Conservation (phyloP, 345 rosid genomes). For the Camelina hispida region DNA sequence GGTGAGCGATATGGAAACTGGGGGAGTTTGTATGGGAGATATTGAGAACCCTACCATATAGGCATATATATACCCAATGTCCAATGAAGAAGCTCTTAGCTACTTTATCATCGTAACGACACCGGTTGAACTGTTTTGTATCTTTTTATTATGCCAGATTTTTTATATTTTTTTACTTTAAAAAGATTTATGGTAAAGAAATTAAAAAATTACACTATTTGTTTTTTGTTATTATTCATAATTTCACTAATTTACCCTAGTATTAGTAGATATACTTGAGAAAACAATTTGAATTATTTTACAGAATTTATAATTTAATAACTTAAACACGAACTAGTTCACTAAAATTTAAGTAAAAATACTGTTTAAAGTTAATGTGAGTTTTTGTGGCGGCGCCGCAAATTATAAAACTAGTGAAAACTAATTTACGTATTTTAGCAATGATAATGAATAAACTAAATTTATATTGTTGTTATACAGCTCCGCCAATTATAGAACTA, state of each 20-base stretch:
- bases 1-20: background rate
- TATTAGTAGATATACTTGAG: background rate
- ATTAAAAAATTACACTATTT: background rate
- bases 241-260: no score
- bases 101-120: background rate
- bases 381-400: background rate
- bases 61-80: background rate
- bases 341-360: background rate
- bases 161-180: background rate
- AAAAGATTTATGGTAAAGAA: background rate
- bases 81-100: background rate
- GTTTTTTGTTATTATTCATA: background rate
- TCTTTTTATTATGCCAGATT: background rate
- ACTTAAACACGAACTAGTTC: background rate
- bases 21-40: background rate
- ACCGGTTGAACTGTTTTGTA: background rate
- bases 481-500: no score
- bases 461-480: background rate
- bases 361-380: background rate
- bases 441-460: background rate
- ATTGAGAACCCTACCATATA: slow-evolving; percentile 1
- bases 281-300: no score
- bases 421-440: no score
- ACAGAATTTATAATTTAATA: background rate
- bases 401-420: background rate